Base-by-base conservation (phyloP, 257 asterid genomes). In the Primulina eburnea region DNA sequence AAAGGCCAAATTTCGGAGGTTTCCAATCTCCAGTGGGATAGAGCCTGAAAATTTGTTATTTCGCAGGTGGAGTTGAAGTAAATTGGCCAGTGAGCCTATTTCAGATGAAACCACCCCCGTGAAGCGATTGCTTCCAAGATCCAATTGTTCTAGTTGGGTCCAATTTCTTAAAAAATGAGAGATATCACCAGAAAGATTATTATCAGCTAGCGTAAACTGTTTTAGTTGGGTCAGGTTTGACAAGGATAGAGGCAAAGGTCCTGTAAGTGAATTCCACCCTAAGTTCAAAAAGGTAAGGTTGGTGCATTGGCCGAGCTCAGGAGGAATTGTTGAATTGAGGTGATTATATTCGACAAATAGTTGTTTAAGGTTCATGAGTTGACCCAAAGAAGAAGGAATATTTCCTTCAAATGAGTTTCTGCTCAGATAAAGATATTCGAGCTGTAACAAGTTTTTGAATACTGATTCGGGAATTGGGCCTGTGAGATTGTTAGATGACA, bases 231-330 rank as follows among this genome's bases (percentile, higher is more conserved):
- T 84, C 72, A 90, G 75, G 38, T 76, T 84, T 17, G 96, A 84
- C 34, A 90, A 34, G 50, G 96, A 83, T 71, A 24, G n/a, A 69
- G 96, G 97, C 86, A 93, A 73, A 34, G 83, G 56, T 21, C 96
- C 97, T 6, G 83, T 65, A 8, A 89, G 72, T 4, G 77, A 75
- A 76, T 89, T 82, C 28, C 0, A 9, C 8, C 85, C 87, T 9
- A 82, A 67, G 50, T 79, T 69, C 69, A 82, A 63, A 70, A 21
- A 80, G 43, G 82, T 68, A 16, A 85, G 78, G 62, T 74, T 78
- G 21, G 71, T 82, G 70, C 85, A 85, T 35, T 26, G 28, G 59
- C 87, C 89, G n/a, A 84, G 73, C 79, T 82, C 89, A 14, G 81
- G 50, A 33, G 89, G 89, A 47, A 84, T 82, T 38, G 78, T 43